Evolutionary conservation across 2,329 filamentous ascomycete species (phyloP).

Genomic region (Epichloe elymi): DNA sequence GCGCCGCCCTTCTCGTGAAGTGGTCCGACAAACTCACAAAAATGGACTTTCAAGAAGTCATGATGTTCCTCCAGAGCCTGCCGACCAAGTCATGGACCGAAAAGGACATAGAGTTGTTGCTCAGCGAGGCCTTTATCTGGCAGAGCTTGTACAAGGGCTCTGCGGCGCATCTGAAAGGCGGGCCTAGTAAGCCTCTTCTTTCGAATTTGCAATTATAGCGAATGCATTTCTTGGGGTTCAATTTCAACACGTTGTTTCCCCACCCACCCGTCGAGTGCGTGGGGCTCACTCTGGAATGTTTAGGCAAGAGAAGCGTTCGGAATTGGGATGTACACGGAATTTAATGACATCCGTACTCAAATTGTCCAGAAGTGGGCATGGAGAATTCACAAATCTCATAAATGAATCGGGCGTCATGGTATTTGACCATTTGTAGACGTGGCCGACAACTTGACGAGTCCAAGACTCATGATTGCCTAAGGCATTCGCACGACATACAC

Average conservation of each 20-base stretch:
- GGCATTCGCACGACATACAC: too few species aligned
- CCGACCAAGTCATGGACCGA: slow-evolving; percentile 93
- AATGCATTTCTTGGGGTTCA: too few species aligned
- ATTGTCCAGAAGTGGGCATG: too few species aligned
- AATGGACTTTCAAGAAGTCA: slow-evolving; percentile 97
- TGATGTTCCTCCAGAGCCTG: slow-evolving; percentile 97
- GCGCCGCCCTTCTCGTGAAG: slow-evolving; percentile 93
- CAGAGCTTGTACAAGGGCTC: slow-evolving; percentile 94
- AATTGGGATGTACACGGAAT: not conserved
- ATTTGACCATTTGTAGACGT: too few species aligned
- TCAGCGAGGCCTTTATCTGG: slow-evolving; percentile 98
- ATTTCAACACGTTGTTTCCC: not conserved
- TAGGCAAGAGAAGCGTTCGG: not conserved
- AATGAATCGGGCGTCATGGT: too few species aligned
- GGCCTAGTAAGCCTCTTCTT: slow-evolving; percentile 21
- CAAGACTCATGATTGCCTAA: too few species aligned
- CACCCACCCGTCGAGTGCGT: too few species aligned
- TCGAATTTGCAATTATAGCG: slow-evolving; percentile 24
- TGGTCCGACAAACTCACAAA: slow-evolving; percentile 91
- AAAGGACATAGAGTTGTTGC: slow-evolving; percentile 89
- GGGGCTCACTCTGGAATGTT: not conserved
- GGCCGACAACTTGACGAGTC: too few species aligned
- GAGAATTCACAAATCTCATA: too few species aligned
- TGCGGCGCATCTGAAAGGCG: slow-evolving; percentile 67
- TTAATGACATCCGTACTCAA: not conserved